Evolutionary conservation across 73 alveolate species (phyloP).

Genomic region (Diophrys appendiculata): DNA sequence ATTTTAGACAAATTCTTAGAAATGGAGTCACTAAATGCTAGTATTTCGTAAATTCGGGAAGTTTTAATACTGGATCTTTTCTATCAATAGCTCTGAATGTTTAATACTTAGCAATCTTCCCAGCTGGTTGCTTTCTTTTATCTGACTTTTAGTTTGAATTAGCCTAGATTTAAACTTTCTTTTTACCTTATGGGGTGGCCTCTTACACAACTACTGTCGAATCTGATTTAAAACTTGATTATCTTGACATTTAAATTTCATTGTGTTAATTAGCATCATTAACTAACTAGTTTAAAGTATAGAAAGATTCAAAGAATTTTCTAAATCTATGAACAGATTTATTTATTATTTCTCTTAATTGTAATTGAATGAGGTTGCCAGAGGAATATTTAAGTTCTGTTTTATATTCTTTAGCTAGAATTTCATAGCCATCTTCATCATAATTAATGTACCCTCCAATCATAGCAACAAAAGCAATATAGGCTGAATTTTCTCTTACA

Average conservation of each 20-base stretch:
- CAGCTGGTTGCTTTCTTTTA: neutral
- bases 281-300: conserved; percentile 22
- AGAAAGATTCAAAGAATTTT: conserved; percentile 48
- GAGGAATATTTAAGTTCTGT: conserved; percentile 62
- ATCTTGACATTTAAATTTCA: no score
- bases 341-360: conserved; percentile 62
- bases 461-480: conserved; percentile 59
- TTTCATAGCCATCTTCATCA: conserved; percentile 74
- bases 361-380: conserved; percentile 64
- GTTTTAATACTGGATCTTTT: conserved; percentile 1
- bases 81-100: neutral
- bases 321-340: conserved; percentile 37
- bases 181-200: neutral
- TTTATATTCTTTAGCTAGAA: conserved; percentile 73
- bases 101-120: neutral
- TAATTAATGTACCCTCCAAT: conserved; percentile 64
- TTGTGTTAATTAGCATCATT: neutral
- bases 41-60: conserved; percentile 45
- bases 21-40: conserved; percentile 45
- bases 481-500: conserved; percentile 73
- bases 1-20: conserved; percentile 30
- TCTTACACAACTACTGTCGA: no score
- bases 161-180: no score
- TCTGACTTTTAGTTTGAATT: no score
- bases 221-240: no score